phyloP scores from a whole-genome alignment of 2,329 filamentous ascomycete genomes.

The Aspergillus ustus region DNA sequence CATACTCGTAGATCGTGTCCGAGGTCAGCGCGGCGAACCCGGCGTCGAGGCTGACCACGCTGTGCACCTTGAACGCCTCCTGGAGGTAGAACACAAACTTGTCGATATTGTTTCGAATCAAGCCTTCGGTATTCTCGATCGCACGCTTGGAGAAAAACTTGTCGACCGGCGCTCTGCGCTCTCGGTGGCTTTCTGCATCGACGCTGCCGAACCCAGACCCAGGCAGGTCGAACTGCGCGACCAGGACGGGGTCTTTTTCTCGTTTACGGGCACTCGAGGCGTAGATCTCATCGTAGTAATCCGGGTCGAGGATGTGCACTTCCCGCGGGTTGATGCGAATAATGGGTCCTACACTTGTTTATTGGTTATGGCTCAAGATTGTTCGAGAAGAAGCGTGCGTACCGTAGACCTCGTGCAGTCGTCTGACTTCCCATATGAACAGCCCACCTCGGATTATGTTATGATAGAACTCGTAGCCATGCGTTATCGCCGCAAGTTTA shows the following conservation, averaged over 20 bases:
- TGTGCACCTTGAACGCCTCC: constrained; percentile 15
- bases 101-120: constrained; percentile 23
- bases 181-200: constrained; percentile 25
- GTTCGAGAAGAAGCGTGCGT: neutral
- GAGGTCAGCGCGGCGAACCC: constrained; percentile 35
- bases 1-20: constrained; percentile 44
- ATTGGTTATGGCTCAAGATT: neutral
- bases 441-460: neutral
- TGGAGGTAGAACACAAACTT: constrained; percentile 22
- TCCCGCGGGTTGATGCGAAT: constrained; percentile 9
- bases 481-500: neutral
- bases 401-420: constrained; percentile 5
- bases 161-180: constrained; percentile 24
- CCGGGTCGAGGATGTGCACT: constrained; percentile 4
- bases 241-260: neutral
- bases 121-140: constrained; percentile 16
- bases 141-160: constrained; percentile 32
- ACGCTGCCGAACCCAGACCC: constrained; percentile 25
- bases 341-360: constrained; percentile 6
- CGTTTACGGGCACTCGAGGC: neutral
- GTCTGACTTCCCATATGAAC: neutral
- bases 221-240: constrained; percentile 17
- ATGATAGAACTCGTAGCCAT: constrained; percentile 11
- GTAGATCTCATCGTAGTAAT: constrained; percentile 12
- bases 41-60: constrained; percentile 27